Base-by-base conservation (phyloP, 768 basidiomycete genomes). In the Tulasnella sp. region DNA sequence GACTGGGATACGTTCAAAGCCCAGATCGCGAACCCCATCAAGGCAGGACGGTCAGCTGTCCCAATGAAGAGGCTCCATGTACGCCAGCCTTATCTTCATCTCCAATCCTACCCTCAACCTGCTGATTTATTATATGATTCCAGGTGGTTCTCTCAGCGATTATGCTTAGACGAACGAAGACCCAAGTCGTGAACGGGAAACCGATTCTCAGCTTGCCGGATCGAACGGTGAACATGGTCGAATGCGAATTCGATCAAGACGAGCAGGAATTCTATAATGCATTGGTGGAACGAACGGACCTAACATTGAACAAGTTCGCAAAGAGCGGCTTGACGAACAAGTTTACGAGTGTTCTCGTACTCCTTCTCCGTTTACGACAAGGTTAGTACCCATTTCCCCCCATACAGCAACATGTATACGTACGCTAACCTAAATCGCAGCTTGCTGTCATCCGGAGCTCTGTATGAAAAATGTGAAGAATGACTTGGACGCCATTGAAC, bases 161-260 rank as follows among this genome's bases (percentile, higher is more conserved):
- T 81, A 97, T 99, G 96, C 90, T 98, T 42, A 90, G 97, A 7
- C 92, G 98, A 4, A 92, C 89, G 3, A 99, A 99, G 86, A 89
- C 89, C 50, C 90, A 92, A 76, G 83, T 86, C 0, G 82, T 93
- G 24, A 92, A 96, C 80, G 97, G 97, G 8, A 93, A 96, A 83
- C 90, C 91, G 0, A 88, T 99, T 28, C 89, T 99, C 58, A 89
- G 93, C 24, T 90, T 99, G 0, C 98, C 98, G 0, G 89, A 88
- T 20, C 90, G 96, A 4, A 89, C 85, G 1, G 88, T 99, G 42
- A 86, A 93, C 14, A 86, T 96, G 48, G 87, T 97, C 0, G 89
- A 91, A 2, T 97, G 96, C 85, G 86, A 88, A 0, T 99, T 99
- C 83, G 92, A 94, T 81, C 75, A 88, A 1, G 89, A 91, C 0